Base-by-base conservation (phyloP, 495 filamentous ascomycete genomes). In the Talaromyces liani region DNA sequence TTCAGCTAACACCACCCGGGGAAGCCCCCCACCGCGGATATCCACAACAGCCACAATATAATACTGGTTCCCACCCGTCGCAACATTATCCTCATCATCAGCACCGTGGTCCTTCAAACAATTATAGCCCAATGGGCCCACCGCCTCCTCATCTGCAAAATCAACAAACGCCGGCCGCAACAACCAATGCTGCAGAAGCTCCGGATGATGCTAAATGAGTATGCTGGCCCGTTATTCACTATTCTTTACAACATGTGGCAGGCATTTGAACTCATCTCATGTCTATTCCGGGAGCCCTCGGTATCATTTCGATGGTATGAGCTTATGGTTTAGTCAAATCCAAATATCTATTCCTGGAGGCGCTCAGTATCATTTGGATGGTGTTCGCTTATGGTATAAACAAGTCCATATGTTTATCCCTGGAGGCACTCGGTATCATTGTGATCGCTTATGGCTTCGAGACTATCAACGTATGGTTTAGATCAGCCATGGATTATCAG, bases 41-140 rank as follows among this genome's bases (percentile, higher is more conserved):
- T 70, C 79, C 76, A 53, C 84, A 84, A 55, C 83, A 85, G 63
- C 80, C 81, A 10, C 86, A 85, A 60, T 88, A 85, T 67, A 84
- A 80, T 45, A 84, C 83, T 56, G 86, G 85, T 66, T 87, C 86
- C 20, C 87, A 88, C 66, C 86, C 87, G 68, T 73, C 79, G 65
- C 85, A 88, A 67, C 86, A 89, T 64, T 87, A 85, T 68, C 86
- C 84, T 9, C 83, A 79, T 49, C 80, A 82, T 63, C 77, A 83
- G 49, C 83, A 88, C 62, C 85, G 85, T 45, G 82, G 81, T 24
- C 82, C 81, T 33, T 82, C 79, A 70, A 85, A 79, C 64, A 82
- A 81, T 61, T 86, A 85, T 67, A 84, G 80, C 61, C 83, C 84
- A 59, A 79, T 81, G 51, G 72, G 76, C 60, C 83, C 76, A 18